Evolutionary conservation across 352 stramenopile genomes (phyloP), one percentile per base, ranked within the genome.

Genomic region (Phytopythium ostracodes): DNA sequence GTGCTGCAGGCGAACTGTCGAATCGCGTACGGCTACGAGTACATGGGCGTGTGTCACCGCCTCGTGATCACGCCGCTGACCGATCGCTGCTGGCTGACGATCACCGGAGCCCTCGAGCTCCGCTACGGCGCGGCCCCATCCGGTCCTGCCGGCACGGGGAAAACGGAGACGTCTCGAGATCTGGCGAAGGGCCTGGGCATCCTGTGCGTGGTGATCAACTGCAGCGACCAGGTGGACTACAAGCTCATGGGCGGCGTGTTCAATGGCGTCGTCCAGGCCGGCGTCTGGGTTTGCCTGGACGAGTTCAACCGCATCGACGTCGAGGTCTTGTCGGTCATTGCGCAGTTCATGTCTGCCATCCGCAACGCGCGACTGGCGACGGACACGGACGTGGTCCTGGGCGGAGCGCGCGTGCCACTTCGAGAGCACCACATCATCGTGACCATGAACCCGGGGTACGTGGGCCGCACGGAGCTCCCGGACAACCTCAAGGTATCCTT

Each of bases 121-220:
- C 81, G 75, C n/a, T 89, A 97, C 27, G 93, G 92, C 11, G 93
- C 87, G 7, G 85, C 91, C 1, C 92, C 91, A 9, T 94, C 91
- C 6, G 92, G 91, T 22, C 89, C 92, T 14, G 89, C 91, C 12
- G 92, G 91, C 22, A 98, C 91, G 4, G 84, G 92, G 4, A 98
- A 98, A 66, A 98, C 94, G 0, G 94, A 98, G 71, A 98, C 93
- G 1, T 97, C 89, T 0, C 98, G 98, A 67, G 94, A 98, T 69
- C 70, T 98, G 18, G 93, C 90, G 12, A 91, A 95, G 63, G 89
- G 84, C 2, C 73, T 98, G 1, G 93, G 89, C 2, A 94, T 97
- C 31, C 79, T 96, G 0, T 98, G 91, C 60, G 97, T 98, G 61
- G 94, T 98, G 20, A 98, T 98, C 66, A 98, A 98, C 66, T 98